Evolutionary conservation across 352 stramenopile species (phyloP).

Genomic region (Globisporangium nunn): DNA sequence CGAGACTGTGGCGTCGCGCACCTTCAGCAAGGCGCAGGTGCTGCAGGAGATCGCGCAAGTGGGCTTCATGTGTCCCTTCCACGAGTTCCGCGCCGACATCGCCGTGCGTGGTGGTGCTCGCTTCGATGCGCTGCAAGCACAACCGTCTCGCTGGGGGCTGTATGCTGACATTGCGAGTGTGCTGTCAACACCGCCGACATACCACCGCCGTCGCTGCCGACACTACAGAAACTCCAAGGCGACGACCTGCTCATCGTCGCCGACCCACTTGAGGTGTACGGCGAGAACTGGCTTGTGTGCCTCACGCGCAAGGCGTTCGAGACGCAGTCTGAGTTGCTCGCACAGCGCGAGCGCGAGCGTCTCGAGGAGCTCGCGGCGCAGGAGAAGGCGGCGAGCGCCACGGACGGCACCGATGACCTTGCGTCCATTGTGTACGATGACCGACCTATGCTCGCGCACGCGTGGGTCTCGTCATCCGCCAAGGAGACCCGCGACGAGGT

Average conservation of each 20-base stretch:
- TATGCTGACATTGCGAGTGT: too few species aligned
- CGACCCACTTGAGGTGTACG: conserved; percentile 67
- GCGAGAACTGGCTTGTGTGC: conserved; percentile 82
- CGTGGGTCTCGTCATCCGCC: conserved; percentile 42
- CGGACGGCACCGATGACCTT: conserved; percentile 36
- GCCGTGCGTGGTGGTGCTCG: not conserved
- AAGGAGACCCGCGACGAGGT: conserved; percentile 66
- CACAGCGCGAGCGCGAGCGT: conserved; percentile 35
- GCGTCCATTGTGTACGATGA: conserved; percentile 70
- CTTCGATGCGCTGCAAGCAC: too few species aligned
- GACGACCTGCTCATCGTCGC: conserved; percentile 73
- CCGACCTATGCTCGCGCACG: conserved; percentile 49
- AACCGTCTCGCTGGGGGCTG: too few species aligned
- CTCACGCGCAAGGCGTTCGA: conserved; percentile 63
- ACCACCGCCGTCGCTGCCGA: not conserved
- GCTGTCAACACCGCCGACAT: too few species aligned
- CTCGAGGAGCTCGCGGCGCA: conserved; percentile 32
- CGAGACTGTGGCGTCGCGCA: conserved; percentile 65
- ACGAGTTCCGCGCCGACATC: conserved; percentile 20
- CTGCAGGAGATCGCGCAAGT: conserved; percentile 71
- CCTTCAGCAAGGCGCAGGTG: conserved; percentile 61
- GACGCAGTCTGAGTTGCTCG: conserved; percentile 54
- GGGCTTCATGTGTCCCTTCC: conserved; percentile 81
- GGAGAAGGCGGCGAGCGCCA: conserved; percentile 20
- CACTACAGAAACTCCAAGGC: conserved; percentile 43